These are phyloP conservation scores for Strobilomyces echinocephalus DNA, from an alignment of 768 basidiomycete species.

Conservation along the genomic window DNA sequence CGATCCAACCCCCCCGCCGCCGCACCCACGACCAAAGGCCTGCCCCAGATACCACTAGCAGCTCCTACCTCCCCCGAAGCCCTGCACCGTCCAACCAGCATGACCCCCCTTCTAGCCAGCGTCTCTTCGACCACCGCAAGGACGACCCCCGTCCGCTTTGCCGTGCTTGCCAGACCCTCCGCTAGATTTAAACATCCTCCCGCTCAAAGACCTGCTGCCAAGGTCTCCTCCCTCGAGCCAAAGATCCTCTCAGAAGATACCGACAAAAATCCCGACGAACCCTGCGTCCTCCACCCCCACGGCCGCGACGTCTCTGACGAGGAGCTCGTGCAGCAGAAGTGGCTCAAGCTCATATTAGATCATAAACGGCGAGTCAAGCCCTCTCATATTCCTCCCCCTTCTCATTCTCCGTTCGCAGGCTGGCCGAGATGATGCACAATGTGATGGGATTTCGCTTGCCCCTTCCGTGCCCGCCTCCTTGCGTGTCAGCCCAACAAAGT, in stretches of 20 bases:
- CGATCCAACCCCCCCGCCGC: conserved; percentile 59
- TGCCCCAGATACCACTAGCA: conserved; percentile 53
- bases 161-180: conserved; percentile 52
- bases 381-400: background rate
- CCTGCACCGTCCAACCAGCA: conserved; percentile 32
- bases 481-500: conserved; percentile 85
- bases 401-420: conserved; percentile 40
- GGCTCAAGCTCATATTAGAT: conserved; percentile 63
- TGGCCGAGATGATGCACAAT: conserved; percentile 87
- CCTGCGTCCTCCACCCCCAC: conserved; percentile 31
- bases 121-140: conserved; percentile 84
- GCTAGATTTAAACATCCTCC: conserved; percentile 40
- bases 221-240: conserved; percentile 71
- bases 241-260: conserved; percentile 62
- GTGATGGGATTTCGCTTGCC: conserved; percentile 79
- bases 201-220: conserved; percentile 59
- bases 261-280: conserved; percentile 46
- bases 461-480: conserved; percentile 85
- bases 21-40: conserved; percentile 61
- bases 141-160: conserved; percentile 90
- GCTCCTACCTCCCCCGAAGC: conserved; percentile 39
- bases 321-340: conserved; percentile 71
- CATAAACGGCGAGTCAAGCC: conserved; percentile 72
- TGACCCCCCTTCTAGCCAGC: conserved; percentile 35
- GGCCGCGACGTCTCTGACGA: conserved; percentile 38